phyloP scores from a whole-genome alignment of 2,329 filamentous ascomycete species.

The Thermochaetoides dissita region DNA sequence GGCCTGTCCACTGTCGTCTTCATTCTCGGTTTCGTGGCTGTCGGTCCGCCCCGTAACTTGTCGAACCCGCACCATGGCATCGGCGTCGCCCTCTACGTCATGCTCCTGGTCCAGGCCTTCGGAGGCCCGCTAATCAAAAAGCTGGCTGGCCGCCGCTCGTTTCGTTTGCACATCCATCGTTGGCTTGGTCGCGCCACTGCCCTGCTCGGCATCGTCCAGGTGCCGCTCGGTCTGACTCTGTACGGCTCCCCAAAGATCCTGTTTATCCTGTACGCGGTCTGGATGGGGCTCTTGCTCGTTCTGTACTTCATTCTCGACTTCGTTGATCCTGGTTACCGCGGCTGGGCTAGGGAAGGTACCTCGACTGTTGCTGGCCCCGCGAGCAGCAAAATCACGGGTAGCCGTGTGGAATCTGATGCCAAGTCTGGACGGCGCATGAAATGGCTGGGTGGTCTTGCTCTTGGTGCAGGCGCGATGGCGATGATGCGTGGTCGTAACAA shows the following conservation, averaged over 20 bases:
- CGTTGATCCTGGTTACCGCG: slow-evolving; percentile 40
- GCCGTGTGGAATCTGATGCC: slow-evolving; percentile 8
- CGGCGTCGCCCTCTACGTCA: slow-evolving; percentile 61
- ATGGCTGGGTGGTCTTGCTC: slow-evolving; percentile 40
- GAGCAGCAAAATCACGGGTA: slow-evolving; percentile 24
- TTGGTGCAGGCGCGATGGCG: slow-evolving; percentile 36
- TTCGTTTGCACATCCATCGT: slow-evolving; percentile 59
- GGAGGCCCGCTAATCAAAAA: slow-evolving; percentile 51
- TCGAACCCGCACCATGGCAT: slow-evolving; percentile 80
- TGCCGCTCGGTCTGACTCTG: slow-evolving; percentile 76
- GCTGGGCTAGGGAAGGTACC: slow-evolving; percentile 42
- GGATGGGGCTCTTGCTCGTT: slow-evolving; percentile 57
- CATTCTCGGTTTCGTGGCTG: slow-evolving; percentile 63
- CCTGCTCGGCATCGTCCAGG: slow-evolving; percentile 70
- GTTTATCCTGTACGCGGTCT: slow-evolving; percentile 76
- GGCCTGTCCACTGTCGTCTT: slow-evolving; percentile 58
- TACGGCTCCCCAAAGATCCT: slow-evolving; percentile 78
- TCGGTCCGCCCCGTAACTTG: slow-evolving; percentile 55
- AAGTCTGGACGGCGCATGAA: slow-evolving; percentile 22
- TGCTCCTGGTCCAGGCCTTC: slow-evolving; percentile 57
- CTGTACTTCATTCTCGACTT: slow-evolving; percentile 72
- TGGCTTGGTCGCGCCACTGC: slow-evolving; percentile 72
- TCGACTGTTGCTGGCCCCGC: slow-evolving; percentile 34
- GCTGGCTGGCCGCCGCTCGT: slow-evolving; percentile 33
- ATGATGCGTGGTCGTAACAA: slow-evolving; percentile 32